These are phyloP conservation scores for Fraxinus excelsior DNA, from an alignment of 257 asterid genomes.

Conservation along the genomic window DNA sequence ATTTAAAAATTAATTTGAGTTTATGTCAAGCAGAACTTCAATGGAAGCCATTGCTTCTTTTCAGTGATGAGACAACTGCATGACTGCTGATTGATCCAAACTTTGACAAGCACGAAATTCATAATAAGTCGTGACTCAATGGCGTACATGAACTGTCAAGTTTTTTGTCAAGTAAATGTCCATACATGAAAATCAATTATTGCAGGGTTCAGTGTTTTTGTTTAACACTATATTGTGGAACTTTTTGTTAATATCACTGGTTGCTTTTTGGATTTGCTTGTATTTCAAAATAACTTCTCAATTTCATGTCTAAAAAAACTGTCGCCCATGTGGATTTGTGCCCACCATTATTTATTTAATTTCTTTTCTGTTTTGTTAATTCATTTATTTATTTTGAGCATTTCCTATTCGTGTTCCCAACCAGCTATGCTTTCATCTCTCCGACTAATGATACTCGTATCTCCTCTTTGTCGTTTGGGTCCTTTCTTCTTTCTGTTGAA, in stretches of 20 bases:
- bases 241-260: no score
- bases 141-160: neutral
- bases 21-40: no score
- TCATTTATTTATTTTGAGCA: neutral
- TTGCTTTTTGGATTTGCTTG: no score
- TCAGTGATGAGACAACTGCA: neutral
- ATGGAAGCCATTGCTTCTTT: neutral
- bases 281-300: no score
- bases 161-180: neutral
- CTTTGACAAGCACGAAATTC: neutral
- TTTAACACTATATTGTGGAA: neutral
- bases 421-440: neutral
- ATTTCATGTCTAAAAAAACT: no score
- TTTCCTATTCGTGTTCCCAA: neutral
- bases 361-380: neutral
- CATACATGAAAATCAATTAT: neutral
- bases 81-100: neutral
- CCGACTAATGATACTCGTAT: slow-evolving; percentile 3
- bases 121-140: no score
- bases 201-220: neutral
- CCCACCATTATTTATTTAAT: neutral
- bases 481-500: neutral
- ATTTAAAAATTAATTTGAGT: neutral
- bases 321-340: no score
- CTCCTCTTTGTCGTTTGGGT: slow-evolving; percentile 9